Conservation (phyloP, 768 basidiomycete species). For the Mycena chlorophos region DNA sequence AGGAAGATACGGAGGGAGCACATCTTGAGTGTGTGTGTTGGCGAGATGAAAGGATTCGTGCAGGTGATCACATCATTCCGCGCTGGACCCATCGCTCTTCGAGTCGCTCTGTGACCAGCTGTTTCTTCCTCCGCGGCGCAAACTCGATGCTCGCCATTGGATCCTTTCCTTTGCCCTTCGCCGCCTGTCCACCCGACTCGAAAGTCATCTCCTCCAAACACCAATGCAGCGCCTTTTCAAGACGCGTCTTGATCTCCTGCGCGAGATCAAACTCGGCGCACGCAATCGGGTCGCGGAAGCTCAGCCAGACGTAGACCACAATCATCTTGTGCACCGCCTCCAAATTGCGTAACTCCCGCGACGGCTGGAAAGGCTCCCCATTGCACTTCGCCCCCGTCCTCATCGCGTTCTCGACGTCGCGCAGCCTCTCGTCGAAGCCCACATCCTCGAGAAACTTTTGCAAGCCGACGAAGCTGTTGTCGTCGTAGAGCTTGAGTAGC, state of each 20-base stretch:
- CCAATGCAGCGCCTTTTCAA: conserved; percentile 71
- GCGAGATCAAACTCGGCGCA: conserved; percentile 61
- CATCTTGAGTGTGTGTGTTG: conserved; percentile 34
- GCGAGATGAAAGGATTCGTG: too few species aligned
- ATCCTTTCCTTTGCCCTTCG: neutral
- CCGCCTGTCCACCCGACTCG: neutral
- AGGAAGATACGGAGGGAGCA: conserved; percentile 21
- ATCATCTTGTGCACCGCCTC: conserved; percentile 79
- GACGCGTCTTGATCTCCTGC: conserved; percentile 52
- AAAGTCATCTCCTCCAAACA: conserved; percentile 45
- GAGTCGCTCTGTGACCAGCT: neutral
- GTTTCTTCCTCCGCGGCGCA: neutral
- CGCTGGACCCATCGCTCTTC: too few species aligned
- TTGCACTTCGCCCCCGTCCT: conserved; percentile 14
- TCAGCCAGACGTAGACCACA: conserved; percentile 84
- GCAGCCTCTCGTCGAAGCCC: conserved; percentile 42
- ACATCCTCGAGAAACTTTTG: conserved; percentile 35
- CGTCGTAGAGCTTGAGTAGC: conserved; percentile 46
- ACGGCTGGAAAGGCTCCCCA: neutral
- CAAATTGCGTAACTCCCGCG: conserved; percentile 35
- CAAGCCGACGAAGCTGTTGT: conserved; percentile 45
- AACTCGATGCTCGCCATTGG: conserved; percentile 7
- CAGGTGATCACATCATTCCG: too few species aligned
- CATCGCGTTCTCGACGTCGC: conserved; percentile 40
- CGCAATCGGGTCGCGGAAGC: conserved; percentile 64